Evolutionary conservation across 257 asterid genomes (phyloP), one percentile per base, ranked within the genome.

Genomic region (Solanum dulcamara): DNA sequence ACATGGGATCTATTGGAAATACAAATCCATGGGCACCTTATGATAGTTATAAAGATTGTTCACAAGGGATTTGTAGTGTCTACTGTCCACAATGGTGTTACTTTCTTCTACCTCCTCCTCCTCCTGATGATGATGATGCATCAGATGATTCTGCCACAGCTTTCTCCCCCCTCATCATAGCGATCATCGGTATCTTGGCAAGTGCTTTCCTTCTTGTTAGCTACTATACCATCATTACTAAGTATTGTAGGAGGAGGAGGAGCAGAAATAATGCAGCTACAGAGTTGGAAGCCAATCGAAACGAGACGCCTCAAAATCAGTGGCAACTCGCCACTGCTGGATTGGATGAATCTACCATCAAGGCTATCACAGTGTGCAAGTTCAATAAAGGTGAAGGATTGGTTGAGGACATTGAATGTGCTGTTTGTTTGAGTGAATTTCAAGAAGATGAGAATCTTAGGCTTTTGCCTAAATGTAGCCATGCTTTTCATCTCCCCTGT

Each of bases 81-180:
- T 93, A 93, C 83, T 96, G 99, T 86, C 97, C 96, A 9, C 98
- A 93, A 33, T 96, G 93, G 89, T 96, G 99, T 91, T 89, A 92
- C 92, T 64, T 93, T 59, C 85, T 88, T 88, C 88, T 92, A 90
- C 95, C 98, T 32, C 98, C 98, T 20, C 98, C 98, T 2, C 97
- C 98, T 3, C 93, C 91, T 32, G 85, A 46, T 9, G 71, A 89
- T 1, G 91, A 87, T 3, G 92, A 86, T 12, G 17, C 40, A 35
- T 44, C 82, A 46, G 85, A n/a, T 10, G 91, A 86, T 42, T 88
- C 95, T 13, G 38, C 85, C 82, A 30, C 91, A 84, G 81, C 93
- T 1, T 89, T 93, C 46, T 92, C 96, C 55, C 97, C 97, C 37
- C 88, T 94, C 9, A 89, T 92, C 51, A 93, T 95, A 17, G 97